Evolutionary conservation across 257 asterid genomes (phyloP).

Genomic region (Primulina tabacum): DNA sequence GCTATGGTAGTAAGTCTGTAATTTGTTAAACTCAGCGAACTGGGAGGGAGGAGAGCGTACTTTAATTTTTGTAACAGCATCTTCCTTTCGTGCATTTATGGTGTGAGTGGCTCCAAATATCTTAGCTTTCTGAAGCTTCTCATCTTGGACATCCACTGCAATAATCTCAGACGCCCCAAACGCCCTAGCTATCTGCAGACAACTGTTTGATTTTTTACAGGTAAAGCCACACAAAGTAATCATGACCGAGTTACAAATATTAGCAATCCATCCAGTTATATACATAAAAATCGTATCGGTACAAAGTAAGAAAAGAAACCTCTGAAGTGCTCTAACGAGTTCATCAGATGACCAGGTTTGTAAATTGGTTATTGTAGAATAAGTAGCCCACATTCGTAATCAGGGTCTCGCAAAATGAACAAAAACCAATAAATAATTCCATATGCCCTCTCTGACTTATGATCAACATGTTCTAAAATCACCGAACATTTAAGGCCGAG

Average conservation of each 20-base stretch:
- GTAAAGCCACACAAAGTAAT: conserved; percentile 28
- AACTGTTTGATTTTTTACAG: conserved; percentile 50
- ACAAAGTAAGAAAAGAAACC: conserved; percentile 8
- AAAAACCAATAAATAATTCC: too few relatives aligned
- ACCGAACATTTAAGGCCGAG: neutral
- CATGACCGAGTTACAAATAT: conserved; percentile 11
- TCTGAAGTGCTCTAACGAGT: neutral
- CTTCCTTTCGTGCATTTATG: conserved; percentile 72
- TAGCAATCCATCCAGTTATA: conserved; percentile 12
- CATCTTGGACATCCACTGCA: conserved; percentile 95
- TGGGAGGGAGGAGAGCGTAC: conserved; percentile 31
- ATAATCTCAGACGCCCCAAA: conserved; percentile 97
- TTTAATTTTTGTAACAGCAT: conserved; percentile 64
- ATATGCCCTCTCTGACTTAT: too few relatives aligned
- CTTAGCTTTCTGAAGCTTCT: conserved; percentile 81
- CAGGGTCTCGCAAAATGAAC: too few relatives aligned
- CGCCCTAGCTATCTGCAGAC: conserved; percentile 96
- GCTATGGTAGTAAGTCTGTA: neutral
- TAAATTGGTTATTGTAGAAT: neutral
- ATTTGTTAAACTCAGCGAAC: conserved; percentile 8
- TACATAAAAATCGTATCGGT: conserved; percentile 4
- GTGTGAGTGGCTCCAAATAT: conserved; percentile 83
- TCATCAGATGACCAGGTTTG: conserved; percentile 1
- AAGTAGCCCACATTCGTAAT: neutral
- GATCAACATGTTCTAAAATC: too few relatives aligned